phyloP scores from a whole-genome alignment of 768 basidiomycete genomes.

The Suillus luteus region DNA sequence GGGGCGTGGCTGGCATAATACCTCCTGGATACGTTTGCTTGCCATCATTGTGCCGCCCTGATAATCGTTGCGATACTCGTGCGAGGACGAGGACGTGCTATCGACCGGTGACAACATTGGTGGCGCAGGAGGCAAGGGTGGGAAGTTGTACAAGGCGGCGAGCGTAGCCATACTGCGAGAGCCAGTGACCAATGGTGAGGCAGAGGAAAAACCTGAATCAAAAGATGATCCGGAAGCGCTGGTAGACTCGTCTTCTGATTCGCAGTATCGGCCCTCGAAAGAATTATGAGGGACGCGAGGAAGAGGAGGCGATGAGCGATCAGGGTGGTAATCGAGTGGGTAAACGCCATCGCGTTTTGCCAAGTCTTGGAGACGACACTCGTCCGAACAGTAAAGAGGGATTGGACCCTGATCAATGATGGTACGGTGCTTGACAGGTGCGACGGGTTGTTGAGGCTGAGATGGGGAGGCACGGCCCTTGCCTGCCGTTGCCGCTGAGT shows the following conservation, averaged over 20 bases:
- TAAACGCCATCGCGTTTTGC: conserved; percentile 41
- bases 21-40: conserved; percentile 52
- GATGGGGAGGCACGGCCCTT: conserved; percentile 20
- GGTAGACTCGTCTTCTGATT: conserved; percentile 44
- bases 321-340: conserved; percentile 51
- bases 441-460: conserved; percentile 26
- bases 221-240: conserved; percentile 40
- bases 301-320: conserved; percentile 41
- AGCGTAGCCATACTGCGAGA: conserved; percentile 40
- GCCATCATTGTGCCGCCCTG: conserved; percentile 73
- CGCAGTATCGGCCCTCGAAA: conserved; percentile 30
- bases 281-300: conserved; percentile 46
- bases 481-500: conserved; percentile 21
- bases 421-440: conserved; percentile 54
- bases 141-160: conserved; percentile 46
- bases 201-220: conserved; percentile 32
- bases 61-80: conserved; percentile 43
- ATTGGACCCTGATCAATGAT: conserved; percentile 81
- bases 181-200: conserved; percentile 24
- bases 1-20: conserved; percentile 41
- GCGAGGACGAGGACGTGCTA: conserved; percentile 26
- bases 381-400: conserved; percentile 83
- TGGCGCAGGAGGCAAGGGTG: conserved; percentile 55
- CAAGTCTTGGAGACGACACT: conserved; percentile 66
- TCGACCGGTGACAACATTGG: conserved; percentile 36